Conservation (phyloP, 2,329 filamentous ascomycete genomes). For the Diplodia sapinea region DNA sequence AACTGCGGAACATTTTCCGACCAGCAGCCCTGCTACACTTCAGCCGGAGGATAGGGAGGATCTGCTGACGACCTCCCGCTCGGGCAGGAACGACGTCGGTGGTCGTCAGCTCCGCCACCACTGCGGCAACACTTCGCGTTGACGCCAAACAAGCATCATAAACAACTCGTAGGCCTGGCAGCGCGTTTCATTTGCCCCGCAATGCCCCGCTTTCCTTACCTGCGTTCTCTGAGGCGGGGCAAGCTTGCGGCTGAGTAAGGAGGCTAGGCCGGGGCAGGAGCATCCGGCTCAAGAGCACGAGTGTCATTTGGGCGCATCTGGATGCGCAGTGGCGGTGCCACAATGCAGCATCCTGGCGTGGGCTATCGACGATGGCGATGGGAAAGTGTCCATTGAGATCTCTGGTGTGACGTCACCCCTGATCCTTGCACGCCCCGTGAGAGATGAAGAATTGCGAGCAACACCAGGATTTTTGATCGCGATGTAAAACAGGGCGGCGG, state of each 20-base stretch:
- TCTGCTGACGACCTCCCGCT: background rate
- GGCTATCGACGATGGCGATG: conserved; percentile 28
- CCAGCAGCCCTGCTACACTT: too few species aligned
- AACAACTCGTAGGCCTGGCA: background rate
- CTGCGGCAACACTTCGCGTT: background rate
- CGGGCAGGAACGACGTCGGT: background rate
- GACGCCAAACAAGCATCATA: background rate
- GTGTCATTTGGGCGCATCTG: conserved; percentile 27
- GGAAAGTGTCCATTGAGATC: conserved; percentile 18
- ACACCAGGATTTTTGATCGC: conserved; percentile 1
- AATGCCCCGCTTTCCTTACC: background rate
- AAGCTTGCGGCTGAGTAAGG: conserved; percentile 12
- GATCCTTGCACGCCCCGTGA: background rate
- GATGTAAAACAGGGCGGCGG: conserved; percentile 12
- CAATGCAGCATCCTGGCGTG: conserved; percentile 9
- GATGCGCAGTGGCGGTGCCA: conserved; percentile 15
- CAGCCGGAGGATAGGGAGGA: background rate
- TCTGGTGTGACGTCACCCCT: conserved; percentile 11
- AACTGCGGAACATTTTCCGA: background rate
- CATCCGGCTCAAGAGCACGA: background rate
- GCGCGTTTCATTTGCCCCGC: background rate
- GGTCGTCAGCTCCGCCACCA: background rate
- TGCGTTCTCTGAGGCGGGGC: conserved; percentile 20
- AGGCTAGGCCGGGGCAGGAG: conserved; percentile 2
- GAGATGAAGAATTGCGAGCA: background rate